Conservation (phyloP, 2,329 filamentous ascomycete genomes). For the Sporothrix mexicana region DNA sequence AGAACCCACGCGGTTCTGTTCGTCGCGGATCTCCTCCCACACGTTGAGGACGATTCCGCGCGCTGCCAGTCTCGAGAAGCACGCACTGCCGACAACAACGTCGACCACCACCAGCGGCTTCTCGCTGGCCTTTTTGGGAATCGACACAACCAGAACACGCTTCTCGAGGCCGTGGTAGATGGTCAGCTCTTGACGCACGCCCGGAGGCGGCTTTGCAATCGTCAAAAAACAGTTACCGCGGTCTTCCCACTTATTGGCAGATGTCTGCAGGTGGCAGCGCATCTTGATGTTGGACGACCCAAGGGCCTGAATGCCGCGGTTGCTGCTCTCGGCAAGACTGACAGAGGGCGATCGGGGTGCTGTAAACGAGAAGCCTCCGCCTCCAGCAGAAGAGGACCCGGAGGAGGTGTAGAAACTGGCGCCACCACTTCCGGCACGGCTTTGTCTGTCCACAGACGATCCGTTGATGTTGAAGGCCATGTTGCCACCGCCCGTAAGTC, state of each 20-base stretch:
- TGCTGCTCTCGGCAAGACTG: constrained; percentile 58
- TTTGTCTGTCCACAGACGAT: constrained; percentile 70
- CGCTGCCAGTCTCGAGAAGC: constrained; percentile 81
- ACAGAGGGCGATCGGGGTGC: constrained; percentile 64
- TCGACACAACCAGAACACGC: constrained; percentile 77
- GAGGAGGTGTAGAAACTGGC: constrained; percentile 65
- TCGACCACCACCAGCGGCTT: constrained; percentile 73
- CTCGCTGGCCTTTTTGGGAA: constrained; percentile 65
- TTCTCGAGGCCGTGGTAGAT: constrained; percentile 76
- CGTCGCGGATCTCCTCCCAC: constrained; percentile 76
- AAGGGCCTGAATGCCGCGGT: constrained; percentile 58
- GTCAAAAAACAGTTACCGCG: constrained; percentile 83
- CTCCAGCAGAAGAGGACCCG: constrained; percentile 58
- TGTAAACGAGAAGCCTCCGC: constrained; percentile 44
- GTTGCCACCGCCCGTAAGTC: constrained; percentile 71
- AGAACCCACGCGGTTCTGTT: constrained; percentile 60
- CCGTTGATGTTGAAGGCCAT: constrained; percentile 80
- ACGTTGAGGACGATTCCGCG: constrained; percentile 89
- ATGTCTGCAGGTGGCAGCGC: constrained; percentile 79
- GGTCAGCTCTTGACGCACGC: constrained; percentile 63
- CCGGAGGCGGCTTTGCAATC: constrained; percentile 75
- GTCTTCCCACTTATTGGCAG: constrained; percentile 84
- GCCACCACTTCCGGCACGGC: constrained; percentile 54
- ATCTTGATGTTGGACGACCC: constrained; percentile 84
- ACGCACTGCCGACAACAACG: constrained; percentile 81